phyloP scores from a whole-genome alignment of 805 yeast species.

The Suhomyces prunicola region DNA sequence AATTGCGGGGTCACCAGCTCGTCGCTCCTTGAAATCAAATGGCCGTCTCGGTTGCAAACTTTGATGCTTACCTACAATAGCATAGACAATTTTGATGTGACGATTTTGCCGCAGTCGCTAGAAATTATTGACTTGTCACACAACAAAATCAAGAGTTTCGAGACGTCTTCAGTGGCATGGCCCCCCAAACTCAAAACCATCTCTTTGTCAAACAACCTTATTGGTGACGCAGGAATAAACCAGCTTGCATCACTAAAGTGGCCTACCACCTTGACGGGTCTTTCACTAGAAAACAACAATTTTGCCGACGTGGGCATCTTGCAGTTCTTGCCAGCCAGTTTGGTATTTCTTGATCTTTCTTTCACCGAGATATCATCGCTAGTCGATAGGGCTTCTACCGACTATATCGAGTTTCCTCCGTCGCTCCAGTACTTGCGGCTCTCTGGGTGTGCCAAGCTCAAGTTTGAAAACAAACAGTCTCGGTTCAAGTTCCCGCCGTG shows the following conservation, averaged over 20 bases:
- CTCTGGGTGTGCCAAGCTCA: slow-evolving; percentile 14
- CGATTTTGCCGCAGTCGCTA: slow-evolving; percentile 25
- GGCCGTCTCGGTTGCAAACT: slow-evolving; percentile 23
- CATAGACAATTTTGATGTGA: slow-evolving; percentile 18
- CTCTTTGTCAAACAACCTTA: slow-evolving; percentile 19
- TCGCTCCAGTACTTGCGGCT: slow-evolving; percentile 19
- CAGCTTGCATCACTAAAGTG: slow-evolving; percentile 18
- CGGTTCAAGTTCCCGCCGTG: slow-evolving; percentile 17
- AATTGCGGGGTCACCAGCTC: slow-evolving; percentile 19
- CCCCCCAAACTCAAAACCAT: slow-evolving; percentile 25
- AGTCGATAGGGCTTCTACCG: slow-evolving; percentile 7
- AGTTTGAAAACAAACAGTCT: not conserved
- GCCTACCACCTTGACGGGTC: slow-evolving; percentile 21
- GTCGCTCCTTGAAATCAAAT: slow-evolving; percentile 7
- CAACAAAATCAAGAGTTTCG: slow-evolving; percentile 14
- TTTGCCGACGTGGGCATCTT: slow-evolving; percentile 18
- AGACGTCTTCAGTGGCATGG: slow-evolving; percentile 13
- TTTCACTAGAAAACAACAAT: slow-evolving; percentile 22
- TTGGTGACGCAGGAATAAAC: slow-evolving; percentile 16
- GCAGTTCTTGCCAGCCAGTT: slow-evolving; percentile 17
- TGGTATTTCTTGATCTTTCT: slow-evolving; percentile 25
- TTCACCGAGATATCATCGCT: slow-evolving; percentile 18
- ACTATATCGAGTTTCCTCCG: slow-evolving; percentile 27
- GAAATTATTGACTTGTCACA: slow-evolving; percentile 29
- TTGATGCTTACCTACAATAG: slow-evolving; percentile 34